These are phyloP conservation scores for Tilletia horrida DNA, from an alignment of 1,284 basidiomycete genomes.

Conservation along the genomic window DNA sequence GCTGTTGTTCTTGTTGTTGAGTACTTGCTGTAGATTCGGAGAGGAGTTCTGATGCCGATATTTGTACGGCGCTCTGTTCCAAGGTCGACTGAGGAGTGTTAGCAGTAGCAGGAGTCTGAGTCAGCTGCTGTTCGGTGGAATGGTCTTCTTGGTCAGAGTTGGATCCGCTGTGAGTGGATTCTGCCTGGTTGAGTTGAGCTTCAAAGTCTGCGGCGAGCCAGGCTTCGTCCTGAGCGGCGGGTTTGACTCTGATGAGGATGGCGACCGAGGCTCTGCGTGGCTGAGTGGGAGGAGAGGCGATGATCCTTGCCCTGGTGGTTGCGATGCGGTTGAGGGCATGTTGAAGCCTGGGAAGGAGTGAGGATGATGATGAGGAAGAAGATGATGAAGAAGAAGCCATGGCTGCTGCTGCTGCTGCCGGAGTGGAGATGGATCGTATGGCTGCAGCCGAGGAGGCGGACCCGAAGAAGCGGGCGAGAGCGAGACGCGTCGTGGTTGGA, in stretches of 20 bases:
- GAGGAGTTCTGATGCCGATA: constrained; percentile 4
- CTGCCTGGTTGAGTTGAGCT: constrained; percentile 25
- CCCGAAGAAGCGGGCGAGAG: no score
- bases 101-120: not conserved
- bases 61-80: constrained; percentile 18
- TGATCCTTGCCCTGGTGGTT: constrained; percentile 44
- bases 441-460: no score
- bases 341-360: constrained; percentile 30
- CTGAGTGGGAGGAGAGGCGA: constrained; percentile 50
- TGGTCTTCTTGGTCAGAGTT: constrained; percentile 15
- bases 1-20: no score
- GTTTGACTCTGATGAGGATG: constrained; percentile 50
- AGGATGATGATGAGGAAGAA: not conserved
- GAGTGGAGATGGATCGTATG: no score
- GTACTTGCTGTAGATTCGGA: not conserved
- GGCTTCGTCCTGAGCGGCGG: constrained; percentile 44
- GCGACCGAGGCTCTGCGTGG: constrained; percentile 53
- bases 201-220: constrained; percentile 43
- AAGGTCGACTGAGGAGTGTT: constrained; percentile 9
- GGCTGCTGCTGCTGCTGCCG: no score
- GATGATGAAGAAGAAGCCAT: no score
- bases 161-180: constrained; percentile 27
- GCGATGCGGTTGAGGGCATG: constrained; percentile 49
- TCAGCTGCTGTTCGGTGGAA: not conserved
- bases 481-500: no score